Percentiles rank a stretch among this genome's conserved stretches.
Evolutionary conservation across 805 yeast genomes (phyloP).

Genomic region (Spencermartinsiella europaea): DNA sequence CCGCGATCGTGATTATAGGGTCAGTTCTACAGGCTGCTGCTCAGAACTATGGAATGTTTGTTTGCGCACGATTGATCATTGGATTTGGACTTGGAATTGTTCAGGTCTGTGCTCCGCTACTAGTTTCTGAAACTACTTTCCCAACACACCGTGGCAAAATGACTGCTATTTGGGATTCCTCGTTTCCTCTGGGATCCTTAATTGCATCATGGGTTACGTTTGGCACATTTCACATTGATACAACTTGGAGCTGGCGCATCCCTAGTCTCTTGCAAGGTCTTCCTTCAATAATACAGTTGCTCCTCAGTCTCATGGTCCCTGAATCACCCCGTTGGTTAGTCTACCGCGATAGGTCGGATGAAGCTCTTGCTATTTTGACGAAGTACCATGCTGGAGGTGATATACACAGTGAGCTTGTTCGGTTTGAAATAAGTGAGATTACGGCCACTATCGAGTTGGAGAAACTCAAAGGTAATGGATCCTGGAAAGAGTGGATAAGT

Average conservation of each 20-base stretch:
- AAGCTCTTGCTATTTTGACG: constrained; percentile 36
- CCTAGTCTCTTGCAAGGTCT: constrained; percentile 66
- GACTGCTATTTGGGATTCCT: constrained; percentile 50
- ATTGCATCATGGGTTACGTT: constrained; percentile 73
- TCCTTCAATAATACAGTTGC: constrained; percentile 53
- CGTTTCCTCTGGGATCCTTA: constrained; percentile 65
- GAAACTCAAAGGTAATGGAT: constrained; percentile 1
- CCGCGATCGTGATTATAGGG: constrained; percentile 51
- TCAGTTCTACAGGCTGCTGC: constrained; percentile 43
- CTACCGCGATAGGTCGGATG: constrained; percentile 44
- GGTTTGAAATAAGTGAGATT: constrained; percentile 12
- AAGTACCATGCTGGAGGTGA: constrained; percentile 28
- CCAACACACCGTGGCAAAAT: constrained; percentile 11
- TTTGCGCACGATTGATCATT: constrained; percentile 61
- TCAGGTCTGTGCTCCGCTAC: constrained; percentile 39
- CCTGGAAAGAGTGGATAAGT: constrained; percentile 8
- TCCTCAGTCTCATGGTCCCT: constrained; percentile 33
- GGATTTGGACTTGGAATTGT: constrained; percentile 71
- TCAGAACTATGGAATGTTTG: constrained; percentile 53
- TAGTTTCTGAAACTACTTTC: constrained; percentile 10
- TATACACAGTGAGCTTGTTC: constrained; percentile 3
- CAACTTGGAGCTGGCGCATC: constrained; percentile 58
- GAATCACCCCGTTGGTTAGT: constrained; percentile 41
- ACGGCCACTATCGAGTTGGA: constrained; percentile 9
- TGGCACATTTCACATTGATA: constrained; percentile 44